A percentile compares a stretch with the other conserved stretches of the same genome.
These are phyloP conservation scores for Coniferiporia weirii DNA, from an alignment of 1,284 basidiomycete species.

Conservation along the genomic window DNA sequence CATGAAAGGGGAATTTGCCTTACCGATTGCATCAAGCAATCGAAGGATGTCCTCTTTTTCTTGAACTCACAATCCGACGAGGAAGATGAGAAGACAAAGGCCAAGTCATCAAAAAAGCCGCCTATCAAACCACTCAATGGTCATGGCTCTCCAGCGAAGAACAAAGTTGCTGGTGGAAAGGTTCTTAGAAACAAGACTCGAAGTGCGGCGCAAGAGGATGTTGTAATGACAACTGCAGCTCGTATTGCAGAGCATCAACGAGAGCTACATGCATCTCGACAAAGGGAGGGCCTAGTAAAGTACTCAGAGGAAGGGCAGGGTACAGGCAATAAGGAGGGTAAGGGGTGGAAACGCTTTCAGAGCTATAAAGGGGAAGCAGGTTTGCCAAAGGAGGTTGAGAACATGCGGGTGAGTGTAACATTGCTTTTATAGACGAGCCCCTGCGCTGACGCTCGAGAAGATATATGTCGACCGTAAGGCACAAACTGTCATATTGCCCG, in stretches of 20 bases:
- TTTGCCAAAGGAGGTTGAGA: conserved; percentile 76
- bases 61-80: conserved; percentile 52
- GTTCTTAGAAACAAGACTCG: conserved; percentile 81
- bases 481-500: conserved; percentile 86
- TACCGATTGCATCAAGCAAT: conserved; percentile 78
- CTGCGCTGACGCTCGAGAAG: conserved; percentile 36
- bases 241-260: conserved; percentile 87
- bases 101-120: conserved; percentile 53
- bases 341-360: conserved; percentile 93
- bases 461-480: conserved; percentile 90
- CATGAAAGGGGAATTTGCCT: conserved; percentile 65
- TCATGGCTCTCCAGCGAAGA: conserved; percentile 53
- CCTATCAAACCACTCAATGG: conserved; percentile 53
- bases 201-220: conserved; percentile 74
- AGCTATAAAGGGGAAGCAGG: conserved; percentile 94
- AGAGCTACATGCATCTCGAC: conserved; percentile 77
- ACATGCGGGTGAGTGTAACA: conserved; percentile 54
- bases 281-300: conserved; percentile 78
- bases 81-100: conserved; percentile 44
- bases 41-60: conserved; percentile 90
- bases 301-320: conserved; percentile 76
- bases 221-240: conserved; percentile 60
- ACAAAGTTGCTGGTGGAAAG: conserved; percentile 75
- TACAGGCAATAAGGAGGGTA: conserved; percentile 76
- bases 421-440: background rate